Evolutionary conservation across 2,329 filamentous ascomycete species (phyloP).

Genomic region (Penicillium verrucosum): DNA sequence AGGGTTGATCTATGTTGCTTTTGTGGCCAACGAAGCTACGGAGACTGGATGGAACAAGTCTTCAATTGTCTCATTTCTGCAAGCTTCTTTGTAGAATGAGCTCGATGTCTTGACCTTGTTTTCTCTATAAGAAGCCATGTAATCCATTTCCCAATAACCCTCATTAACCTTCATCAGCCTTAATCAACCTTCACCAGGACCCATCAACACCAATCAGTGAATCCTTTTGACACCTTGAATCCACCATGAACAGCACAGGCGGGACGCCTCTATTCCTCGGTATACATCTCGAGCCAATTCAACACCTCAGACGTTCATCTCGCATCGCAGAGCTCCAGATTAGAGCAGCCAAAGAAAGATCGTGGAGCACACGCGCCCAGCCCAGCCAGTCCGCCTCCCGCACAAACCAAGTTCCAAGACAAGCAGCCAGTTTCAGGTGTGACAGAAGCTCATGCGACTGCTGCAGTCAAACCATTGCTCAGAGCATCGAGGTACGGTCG

Average conservation of each 20-base stretch:
- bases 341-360: neutral
- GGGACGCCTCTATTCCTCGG: neutral
- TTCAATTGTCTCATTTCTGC: neutral
- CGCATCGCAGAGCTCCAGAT: neutral
- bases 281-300: neutral
- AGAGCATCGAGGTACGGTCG: neutral
- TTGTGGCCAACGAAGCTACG: neutral
- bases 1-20: neutral
- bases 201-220: neutral
- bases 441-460: neutral
- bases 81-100: conserved; percentile 8
- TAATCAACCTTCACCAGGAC: neutral
- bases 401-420: neutral
- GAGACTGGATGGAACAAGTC: neutral
- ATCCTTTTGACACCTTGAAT: neutral
- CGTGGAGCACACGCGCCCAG: neutral
- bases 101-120: neutral
- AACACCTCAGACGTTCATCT: neutral
- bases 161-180: neutral
- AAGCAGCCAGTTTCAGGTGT: neutral
- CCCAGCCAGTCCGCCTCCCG: neutral
- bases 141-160: neutral
- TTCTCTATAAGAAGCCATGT: neutral
- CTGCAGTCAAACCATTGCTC: neutral
- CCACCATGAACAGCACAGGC: neutral